Evolutionary conservation across 108 stramenopile species (phyloP), one percentile per base, ranked within the genome.

Genomic region (Stephanodiscus minutulus): DNA sequence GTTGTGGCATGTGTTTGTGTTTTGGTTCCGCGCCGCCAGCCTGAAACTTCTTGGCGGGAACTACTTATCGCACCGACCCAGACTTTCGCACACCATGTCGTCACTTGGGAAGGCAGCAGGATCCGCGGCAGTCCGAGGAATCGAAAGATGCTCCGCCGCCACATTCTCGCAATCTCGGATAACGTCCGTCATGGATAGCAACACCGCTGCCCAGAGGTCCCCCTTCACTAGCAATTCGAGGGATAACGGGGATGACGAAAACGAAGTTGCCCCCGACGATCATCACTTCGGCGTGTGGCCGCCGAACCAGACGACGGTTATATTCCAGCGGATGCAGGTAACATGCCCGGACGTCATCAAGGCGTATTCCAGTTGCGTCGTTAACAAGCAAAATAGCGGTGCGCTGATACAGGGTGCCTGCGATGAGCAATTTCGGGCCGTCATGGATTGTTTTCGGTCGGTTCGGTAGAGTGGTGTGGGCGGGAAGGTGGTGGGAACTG

Each of bases 301-400:
- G 52, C 79, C 79, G 27, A 81, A 74, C 59, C 79, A 74, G 70
- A 70, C 73, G 43, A 81, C 79, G 27, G 18, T 41, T 27, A 68
- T 73, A 57, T 80, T 65, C 54, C 61, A 63, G 20, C 35, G 61
- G 22, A 80, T 80, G 79, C 62, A 80, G 69, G 36, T 43, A 24
- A 58, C 33, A 15, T 80, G 79, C 64, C 79, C 79, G 15, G 79
- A 73, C 36, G 58, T 48, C 7, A 54, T 80, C 46, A 73, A 64
- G 25, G 72, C 54, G 25, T 80, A 80, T 65, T 72, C 79, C 5
- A 55, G 36, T 46, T 80, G 79, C 54, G 72, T 80, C 11, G 69
- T 73, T 58, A 29, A 68, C 9, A 80, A 80, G 43, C 79, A 80
- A 58, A 80, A 80, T 70, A 37, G 29, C 24, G 79, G 79, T 17